These are phyloP conservation scores for Diaporthe sp. DNA, from an alignment of 2,329 filamentous ascomycete species.

Conservation along the genomic window DNA sequence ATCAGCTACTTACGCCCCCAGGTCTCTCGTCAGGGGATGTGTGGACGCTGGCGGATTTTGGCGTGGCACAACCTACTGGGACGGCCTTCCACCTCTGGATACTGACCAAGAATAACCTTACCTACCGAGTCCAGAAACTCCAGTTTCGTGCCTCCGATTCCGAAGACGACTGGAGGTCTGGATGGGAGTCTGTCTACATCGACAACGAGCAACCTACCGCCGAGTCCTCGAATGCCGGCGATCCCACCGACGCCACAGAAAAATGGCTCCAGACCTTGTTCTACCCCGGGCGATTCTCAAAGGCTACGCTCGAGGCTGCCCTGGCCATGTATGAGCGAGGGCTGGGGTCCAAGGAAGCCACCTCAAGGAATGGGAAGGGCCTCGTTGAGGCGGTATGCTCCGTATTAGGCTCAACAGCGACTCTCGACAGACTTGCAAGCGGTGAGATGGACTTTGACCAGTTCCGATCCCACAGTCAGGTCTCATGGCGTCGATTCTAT, in stretches of 20 bases:
- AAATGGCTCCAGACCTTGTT: slow-evolving; percentile 90
- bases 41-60: slow-evolving; percentile 86
- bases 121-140: slow-evolving; percentile 80
- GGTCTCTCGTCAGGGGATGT: slow-evolving; percentile 80
- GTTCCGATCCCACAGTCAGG: slow-evolving; percentile 80
- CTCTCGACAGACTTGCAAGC: slow-evolving; percentile 71
- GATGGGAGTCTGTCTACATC: slow-evolving; percentile 79
- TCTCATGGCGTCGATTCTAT: slow-evolving; percentile 93
- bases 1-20: slow-evolving; percentile 74
- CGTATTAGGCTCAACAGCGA: slow-evolving; percentile 78
- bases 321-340: slow-evolving; percentile 84
- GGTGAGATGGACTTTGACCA: slow-evolving; percentile 81
- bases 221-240: slow-evolving; percentile 72
- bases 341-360: slow-evolving; percentile 58
- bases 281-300: slow-evolving; percentile 85
- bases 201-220: slow-evolving; percentile 69
- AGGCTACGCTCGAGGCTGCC: slow-evolving; percentile 85
- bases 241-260: slow-evolving; percentile 80
- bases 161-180: slow-evolving; percentile 72
- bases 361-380: slow-evolving; percentile 64
- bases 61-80: slow-evolving; percentile 69
- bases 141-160: slow-evolving; percentile 65
- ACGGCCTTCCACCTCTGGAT: slow-evolving; percentile 77
- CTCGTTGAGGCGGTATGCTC: slow-evolving; percentile 83
- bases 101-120: slow-evolving; percentile 87